These are phyloP conservation scores for Schizophyllum amplum DNA, from an alignment of 1,284 basidiomycete genomes.

Conservation along the genomic window DNA sequence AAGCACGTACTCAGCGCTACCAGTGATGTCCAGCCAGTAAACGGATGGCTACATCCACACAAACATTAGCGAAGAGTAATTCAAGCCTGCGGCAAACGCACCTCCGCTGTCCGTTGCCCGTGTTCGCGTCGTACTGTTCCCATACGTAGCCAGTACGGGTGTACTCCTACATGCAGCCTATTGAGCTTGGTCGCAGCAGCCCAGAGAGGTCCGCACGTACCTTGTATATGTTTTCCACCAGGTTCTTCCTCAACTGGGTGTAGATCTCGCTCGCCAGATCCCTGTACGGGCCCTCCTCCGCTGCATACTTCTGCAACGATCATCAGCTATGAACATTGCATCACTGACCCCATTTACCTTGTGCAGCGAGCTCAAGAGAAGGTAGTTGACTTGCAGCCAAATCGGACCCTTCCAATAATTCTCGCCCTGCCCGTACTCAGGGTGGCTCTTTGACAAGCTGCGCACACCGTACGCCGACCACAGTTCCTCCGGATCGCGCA, in stretches of 20 bases:
- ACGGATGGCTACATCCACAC: conserved; percentile 62
- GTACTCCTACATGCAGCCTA: conserved; percentile 67
- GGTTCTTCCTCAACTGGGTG: conserved; percentile 66
- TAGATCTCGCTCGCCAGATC: conserved; percentile 73
- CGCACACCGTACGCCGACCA: conserved; percentile 90
- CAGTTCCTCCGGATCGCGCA: conserved; percentile 74
- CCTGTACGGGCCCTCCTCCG: conserved; percentile 75
- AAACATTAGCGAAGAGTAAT: conserved; percentile 1
- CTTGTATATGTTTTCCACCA: conserved; percentile 83
- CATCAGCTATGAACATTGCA: conserved; percentile 3
- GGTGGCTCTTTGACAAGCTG: conserved; percentile 77
- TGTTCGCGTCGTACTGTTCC: conserved; percentile 89
- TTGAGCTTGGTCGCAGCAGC: conserved; percentile 3
- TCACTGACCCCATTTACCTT: conserved; percentile 38
- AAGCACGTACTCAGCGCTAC: conserved; percentile 64
- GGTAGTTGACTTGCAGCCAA: conserved; percentile 96
- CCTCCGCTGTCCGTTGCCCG: conserved; percentile 82
- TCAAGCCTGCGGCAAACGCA: conserved; percentile 21
- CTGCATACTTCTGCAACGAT: conserved; percentile 64
- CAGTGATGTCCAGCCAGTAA: conserved; percentile 89
- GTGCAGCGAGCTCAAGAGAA: conserved; percentile 71
- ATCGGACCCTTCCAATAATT: conserved; percentile 97
- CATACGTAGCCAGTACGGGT: conserved; percentile 88
- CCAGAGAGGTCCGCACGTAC: conserved; percentile 27
- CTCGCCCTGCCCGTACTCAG: conserved; percentile 85